Evolutionary conservation across 495 filamentous ascomycete species (phyloP).

Genomic region (Podospora sp.): DNA sequence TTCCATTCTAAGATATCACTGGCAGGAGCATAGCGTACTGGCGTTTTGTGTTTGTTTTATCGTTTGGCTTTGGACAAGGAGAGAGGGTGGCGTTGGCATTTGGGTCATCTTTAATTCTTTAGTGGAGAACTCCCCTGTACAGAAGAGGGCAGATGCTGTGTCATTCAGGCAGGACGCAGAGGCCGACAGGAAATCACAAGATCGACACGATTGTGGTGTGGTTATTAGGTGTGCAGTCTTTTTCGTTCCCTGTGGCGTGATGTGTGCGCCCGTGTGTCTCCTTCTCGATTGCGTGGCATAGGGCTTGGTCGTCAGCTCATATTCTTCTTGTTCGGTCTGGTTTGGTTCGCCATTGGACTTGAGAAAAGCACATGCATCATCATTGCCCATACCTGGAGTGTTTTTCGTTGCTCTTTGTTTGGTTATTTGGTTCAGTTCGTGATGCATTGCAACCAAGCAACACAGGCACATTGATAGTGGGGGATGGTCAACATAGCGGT

Average conservation of each 20-base stretch:
- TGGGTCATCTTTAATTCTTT: not conserved
- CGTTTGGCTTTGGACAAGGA: conserved; percentile 1
- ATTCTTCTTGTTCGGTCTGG: not conserved
- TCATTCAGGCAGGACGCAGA: not conserved
- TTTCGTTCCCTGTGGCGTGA: not conserved
- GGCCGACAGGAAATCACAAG: too few species aligned
- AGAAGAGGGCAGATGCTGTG: not conserved
- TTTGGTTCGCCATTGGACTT: not conserved
- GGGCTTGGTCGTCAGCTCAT: too few species aligned
- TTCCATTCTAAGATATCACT: conserved; percentile 26
- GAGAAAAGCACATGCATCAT: not conserved
- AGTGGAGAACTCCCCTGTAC: not conserved
- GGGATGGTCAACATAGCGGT: not conserved
- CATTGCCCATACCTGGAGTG: not conserved
- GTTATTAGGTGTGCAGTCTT: not conserved
- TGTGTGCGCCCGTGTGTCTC: not conserved
- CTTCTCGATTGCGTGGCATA: not conserved
- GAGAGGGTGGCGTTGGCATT: not conserved
- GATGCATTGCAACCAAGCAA: not conserved
- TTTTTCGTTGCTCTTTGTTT: not conserved
- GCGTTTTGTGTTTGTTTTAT: conserved; percentile 24
- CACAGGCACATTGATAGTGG: not conserved
- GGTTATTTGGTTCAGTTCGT: not conserved
- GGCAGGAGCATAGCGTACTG: conserved; percentile 31
- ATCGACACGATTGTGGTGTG: not conserved